A percentile compares a stretch with the other conserved stretches of the same genome.
Evolutionary conservation across 441 rosid genomes (phyloP).

Genomic region (Aleurites moluccanus): DNA sequence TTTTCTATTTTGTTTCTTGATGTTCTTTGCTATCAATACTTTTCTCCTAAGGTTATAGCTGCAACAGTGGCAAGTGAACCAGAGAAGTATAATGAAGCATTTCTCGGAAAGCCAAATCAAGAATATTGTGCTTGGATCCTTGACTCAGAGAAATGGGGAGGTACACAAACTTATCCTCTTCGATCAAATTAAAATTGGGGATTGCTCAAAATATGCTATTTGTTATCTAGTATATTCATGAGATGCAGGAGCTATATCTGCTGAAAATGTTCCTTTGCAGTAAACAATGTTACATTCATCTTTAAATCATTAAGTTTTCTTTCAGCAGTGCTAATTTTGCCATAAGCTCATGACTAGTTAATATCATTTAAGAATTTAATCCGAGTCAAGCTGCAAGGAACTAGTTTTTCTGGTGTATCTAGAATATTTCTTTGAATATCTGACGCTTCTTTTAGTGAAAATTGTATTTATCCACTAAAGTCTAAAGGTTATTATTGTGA

Average conservation of each 20-base stretch:
- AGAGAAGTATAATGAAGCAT: constrained; percentile 70
- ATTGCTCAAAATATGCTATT: not conserved
- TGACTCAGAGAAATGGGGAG: constrained; percentile 95
- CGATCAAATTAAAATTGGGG: constrained; percentile 4
- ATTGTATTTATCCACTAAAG: not conserved
- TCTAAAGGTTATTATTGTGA: not conserved
- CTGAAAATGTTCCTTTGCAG: not conserved
- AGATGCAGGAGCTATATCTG: not conserved
- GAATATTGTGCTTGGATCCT: constrained; percentile 92
- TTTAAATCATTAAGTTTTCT: not conserved
- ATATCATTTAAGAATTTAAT: not conserved
- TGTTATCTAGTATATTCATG: not conserved
- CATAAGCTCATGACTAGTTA: not conserved
- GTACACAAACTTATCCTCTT: constrained; percentile 36
- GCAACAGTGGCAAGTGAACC: constrained; percentile 82
- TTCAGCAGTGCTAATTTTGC: not conserved
- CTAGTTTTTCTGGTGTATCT: too few relatives aligned
- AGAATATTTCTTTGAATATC: too few relatives aligned
- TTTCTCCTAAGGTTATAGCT: constrained; percentile 70
- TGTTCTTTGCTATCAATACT: constrained; percentile 1
- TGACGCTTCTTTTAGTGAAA: not conserved
- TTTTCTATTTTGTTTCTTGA: constrained; percentile 8
- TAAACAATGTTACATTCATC: not conserved
- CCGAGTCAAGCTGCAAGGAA: too few relatives aligned
- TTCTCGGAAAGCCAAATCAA: constrained; percentile 74